phyloP scores from a whole-genome alignment of 352 stramenopile genomes.

The Phytopythium sindhum region DNA sequence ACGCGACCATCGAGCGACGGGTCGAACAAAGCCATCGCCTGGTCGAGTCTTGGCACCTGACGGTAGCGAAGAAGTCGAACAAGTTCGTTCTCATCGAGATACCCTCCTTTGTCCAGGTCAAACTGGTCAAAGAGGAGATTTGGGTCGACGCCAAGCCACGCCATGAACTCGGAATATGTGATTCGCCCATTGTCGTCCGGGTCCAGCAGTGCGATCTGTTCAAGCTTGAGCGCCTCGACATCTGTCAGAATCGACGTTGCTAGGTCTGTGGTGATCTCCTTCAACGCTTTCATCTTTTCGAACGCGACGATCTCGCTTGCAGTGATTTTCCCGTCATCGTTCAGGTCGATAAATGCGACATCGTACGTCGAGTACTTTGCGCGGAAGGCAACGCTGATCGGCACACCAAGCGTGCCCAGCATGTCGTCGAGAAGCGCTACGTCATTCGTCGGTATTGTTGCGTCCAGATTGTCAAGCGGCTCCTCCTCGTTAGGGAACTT shows the following conservation, averaged over 20 bases:
- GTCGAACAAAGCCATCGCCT: conserved; percentile 66
- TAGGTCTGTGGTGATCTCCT: conserved; percentile 41
- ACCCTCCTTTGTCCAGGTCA: conserved; percentile 83
- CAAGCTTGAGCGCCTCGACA: conserved; percentile 61
- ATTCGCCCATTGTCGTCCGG: conserved; percentile 49
- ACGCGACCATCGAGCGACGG: conserved; percentile 79
- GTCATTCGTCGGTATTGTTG: conserved; percentile 49
- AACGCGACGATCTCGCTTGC: conserved; percentile 48
- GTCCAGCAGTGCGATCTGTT: conserved; percentile 48
- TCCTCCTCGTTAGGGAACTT: conserved; percentile 62
- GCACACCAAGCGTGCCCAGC: conserved; percentile 62
- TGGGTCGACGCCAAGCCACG: conserved; percentile 66
- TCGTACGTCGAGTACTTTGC: conserved; percentile 72
- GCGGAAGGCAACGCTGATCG: conserved; percentile 47
- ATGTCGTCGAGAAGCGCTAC: conserved; percentile 57
- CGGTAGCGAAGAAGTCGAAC: conserved; percentile 59
- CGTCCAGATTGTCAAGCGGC: conserved; percentile 6
- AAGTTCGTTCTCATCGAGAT: conserved; percentile 81
- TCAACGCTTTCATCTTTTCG: conserved; percentile 15
- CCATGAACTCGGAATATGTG: conserved; percentile 64
- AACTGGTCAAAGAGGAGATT: conserved; percentile 82
- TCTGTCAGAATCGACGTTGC: conserved; percentile 39
- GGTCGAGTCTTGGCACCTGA: conserved; percentile 67
- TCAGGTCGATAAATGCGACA: conserved; percentile 59
- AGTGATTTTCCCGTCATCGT: conserved; percentile 72